Conservation (phyloP, 306 rosid species). For the Lathyrus aphaca region DNA sequence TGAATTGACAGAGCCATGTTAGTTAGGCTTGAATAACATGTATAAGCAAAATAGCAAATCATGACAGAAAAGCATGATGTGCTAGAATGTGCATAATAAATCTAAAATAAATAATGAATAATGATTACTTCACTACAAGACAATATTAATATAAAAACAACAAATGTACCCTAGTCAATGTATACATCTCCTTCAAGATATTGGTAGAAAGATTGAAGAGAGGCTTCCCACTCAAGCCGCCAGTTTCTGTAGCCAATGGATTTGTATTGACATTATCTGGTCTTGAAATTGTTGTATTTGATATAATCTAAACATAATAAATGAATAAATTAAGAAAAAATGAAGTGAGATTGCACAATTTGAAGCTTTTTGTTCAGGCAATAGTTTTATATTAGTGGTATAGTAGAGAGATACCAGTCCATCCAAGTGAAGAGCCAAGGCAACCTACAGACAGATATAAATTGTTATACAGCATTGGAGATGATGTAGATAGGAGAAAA, state of each 20-base stretch:
- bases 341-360: constrained; percentile 24
- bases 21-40: constrained; percentile 14
- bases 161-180: constrained; percentile 80
- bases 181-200: constrained; percentile 81
- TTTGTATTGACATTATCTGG: constrained; percentile 60
- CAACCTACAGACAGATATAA: constrained; percentile 66
- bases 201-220: constrained; percentile 74
- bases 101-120: background rate
- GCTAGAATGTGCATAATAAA: background rate
- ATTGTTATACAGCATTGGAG: constrained; percentile 38
- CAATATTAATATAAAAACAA: constrained; percentile 22
- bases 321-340: constrained; percentile 29
- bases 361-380: constrained; percentile 1
- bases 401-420: constrained; percentile 73
- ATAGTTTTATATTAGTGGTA: constrained; percentile 26
- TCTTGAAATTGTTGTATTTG: constrained; percentile 95
- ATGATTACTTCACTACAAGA: background rate
- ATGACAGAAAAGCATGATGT: background rate
- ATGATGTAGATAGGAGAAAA: constrained; percentile 27
- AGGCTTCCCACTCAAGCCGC: constrained; percentile 99
- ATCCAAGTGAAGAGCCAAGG: constrained; percentile 85
- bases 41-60: background rate
- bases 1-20: constrained; percentile 32
- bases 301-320: constrained; percentile 64
- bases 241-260: constrained; percentile 75